Base-by-base conservation (phyloP, 169 alveolate genomes). In the Plasmodium vivax region DNA sequence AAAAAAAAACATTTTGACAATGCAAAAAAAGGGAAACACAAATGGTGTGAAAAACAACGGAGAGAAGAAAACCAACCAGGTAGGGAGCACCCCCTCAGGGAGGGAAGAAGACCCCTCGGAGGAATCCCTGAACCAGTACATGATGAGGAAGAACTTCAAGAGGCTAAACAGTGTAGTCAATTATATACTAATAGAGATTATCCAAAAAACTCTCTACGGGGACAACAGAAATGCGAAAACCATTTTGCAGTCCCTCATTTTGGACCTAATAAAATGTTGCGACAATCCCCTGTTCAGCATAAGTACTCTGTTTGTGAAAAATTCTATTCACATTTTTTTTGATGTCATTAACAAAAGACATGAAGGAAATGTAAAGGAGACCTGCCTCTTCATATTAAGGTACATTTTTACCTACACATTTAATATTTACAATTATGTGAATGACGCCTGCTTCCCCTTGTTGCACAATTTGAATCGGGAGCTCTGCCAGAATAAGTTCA, bases 251-350 rank as follows among this genome's bases (percentile, higher is more conserved):
- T 51, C 32, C 75, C 27, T 92, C 43, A 19, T 92, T 45, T 75
- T 83, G 79, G 95, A 92, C 16, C 23, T 92, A 73, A 81, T 92
- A 10, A 83, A 92, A 74, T 92, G 95, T 30, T 92, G 95, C 77
- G 95, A 92, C 36, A 92, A 92, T 30, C 95, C 95, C 8, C 2
- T 82, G 82, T 82, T 92, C 47, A 92, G 85, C 83, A 54, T 71
- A 83, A 92, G 95, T 71, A 73, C 85, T 10, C 41, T 82, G 5
- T 92, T 92, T 51, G 58, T 92, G 75, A 92, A 82, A 92, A 82
- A 83, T 51, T 47, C 68, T 19, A 81, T 73, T 72, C 92, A 82
- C 56, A 51, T 92, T 6, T 92, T 81, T 32, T 71, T 92, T 71
- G 85, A 81, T 32, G 75, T 92, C 27, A 47, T 92, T 43, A 83